These are phyloP conservation scores for Scopulariopsis brevicaulis DNA, from an alignment of 2,329 filamentous ascomycete species.

Conservation along the genomic window DNA sequence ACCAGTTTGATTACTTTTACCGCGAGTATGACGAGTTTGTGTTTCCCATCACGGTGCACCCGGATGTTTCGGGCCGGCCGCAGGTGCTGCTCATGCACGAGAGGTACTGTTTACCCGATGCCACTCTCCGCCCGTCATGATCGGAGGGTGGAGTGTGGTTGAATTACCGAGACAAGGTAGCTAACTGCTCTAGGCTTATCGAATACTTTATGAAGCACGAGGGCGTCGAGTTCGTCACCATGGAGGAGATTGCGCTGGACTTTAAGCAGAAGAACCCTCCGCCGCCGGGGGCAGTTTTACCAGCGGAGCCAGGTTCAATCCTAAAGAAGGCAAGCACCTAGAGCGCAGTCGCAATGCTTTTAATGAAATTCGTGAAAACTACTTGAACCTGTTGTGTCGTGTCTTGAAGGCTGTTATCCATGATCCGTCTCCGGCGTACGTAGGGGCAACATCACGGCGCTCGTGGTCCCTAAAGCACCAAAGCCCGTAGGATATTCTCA, in stretches of 20 bases:
- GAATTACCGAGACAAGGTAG: background rate
- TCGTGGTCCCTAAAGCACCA: too few relatives aligned
- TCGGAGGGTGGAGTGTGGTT: background rate
- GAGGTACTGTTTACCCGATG: conserved; percentile 20
- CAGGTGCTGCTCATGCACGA: conserved; percentile 67
- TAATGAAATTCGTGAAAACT: background rate
- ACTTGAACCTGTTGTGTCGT: background rate
- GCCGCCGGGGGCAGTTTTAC: conserved; percentile 48
- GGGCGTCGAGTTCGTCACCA: conserved; percentile 55
- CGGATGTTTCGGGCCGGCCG: conserved; percentile 59
- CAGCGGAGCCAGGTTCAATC: conserved; percentile 40
- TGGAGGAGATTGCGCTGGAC: conserved; percentile 61
- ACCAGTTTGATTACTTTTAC: conserved; percentile 65
- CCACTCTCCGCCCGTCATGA: conserved; percentile 12
- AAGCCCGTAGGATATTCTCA: too few relatives aligned
- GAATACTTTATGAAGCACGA: conserved; percentile 54
- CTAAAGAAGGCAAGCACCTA: conserved; percentile 18
- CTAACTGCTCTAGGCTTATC: conserved; percentile 26
- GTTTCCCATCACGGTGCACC: conserved; percentile 69
- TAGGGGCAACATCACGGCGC: too few relatives aligned
- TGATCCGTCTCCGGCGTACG: too few relatives aligned
- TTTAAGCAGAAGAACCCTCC: conserved; percentile 56
- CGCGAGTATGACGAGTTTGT: conserved; percentile 67
- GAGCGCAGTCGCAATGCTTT: background rate
- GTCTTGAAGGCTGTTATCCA: too few relatives aligned